Percentiles rank a stretch among this genome's conserved stretches.
phyloP scores from a whole-genome alignment of 2,329 filamentous ascomycete species.

The Sclerotinia spermophila region DNA sequence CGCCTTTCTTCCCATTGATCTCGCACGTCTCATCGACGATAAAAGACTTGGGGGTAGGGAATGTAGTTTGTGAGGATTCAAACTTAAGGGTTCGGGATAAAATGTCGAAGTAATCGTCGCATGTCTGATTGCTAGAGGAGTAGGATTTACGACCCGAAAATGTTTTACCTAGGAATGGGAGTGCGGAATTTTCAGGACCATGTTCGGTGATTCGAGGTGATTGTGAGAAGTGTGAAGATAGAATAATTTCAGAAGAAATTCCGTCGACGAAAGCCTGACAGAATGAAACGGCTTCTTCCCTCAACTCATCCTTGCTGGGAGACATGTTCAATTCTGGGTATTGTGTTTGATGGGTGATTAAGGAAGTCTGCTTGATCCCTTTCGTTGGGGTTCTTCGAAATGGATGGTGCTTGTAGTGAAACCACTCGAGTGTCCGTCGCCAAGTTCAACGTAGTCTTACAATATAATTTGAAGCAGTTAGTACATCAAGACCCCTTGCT shows the following conservation, averaged over 20 bases:
- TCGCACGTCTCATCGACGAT: constrained; percentile 37
- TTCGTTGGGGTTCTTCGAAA: background rate
- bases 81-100: constrained; percentile 35
- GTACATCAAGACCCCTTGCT: background rate
- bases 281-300: constrained; percentile 8
- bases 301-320: background rate
- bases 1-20: constrained; percentile 22
- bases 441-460: background rate
- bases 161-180: constrained; percentile 41
- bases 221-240: constrained; percentile 17
- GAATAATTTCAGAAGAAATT: constrained; percentile 3
- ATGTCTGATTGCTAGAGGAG: constrained; percentile 28
- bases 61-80: constrained; percentile 3
- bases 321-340: background rate
- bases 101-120: constrained; percentile 41
- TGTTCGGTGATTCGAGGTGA: constrained; percentile 40
- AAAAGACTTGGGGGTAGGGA: constrained; percentile 13
- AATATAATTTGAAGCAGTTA: background rate
- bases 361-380: background rate
- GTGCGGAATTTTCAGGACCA: constrained; percentile 37
- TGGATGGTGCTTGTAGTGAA: background rate
- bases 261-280: constrained; percentile 14
- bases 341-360: background rate
- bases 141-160: constrained; percentile 30
- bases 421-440: background rate